Base-by-base conservation (phyloP, 108 stramenopile genomes). In the Cyclostephanos invisitatus region DNA sequence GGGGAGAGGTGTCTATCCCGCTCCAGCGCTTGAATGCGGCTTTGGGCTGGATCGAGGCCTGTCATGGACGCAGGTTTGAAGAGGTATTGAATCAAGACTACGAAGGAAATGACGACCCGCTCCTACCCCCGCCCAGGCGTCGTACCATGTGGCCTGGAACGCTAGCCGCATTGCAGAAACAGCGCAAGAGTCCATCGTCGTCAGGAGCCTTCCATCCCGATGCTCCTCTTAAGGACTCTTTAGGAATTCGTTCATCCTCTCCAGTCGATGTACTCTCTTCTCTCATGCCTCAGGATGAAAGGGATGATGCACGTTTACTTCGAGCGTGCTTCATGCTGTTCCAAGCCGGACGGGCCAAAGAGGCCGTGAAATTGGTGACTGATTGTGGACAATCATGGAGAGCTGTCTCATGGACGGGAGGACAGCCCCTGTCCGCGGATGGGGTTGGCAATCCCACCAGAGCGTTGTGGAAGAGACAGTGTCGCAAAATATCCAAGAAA, bases 341-440 rank as follows among this genome's bases (percentile, higher is more conserved):
- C 64, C 73, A 89, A 35, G 74, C 89, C 10, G 92, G 92, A 17
- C 72, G 78, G 24, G 20, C 74, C 8, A 64, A 79, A 12, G 78
- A 88, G 35, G 90, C 90, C 9, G 47, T 70, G 24, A 65, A 80
- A 17, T 61, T 94, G n/a, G 75, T 64, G 20, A 70, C 75, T 9
- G 67, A 81, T 14, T 74, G 77, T 27, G 90, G 90, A 56, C 85
- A 88, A 64, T 77, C 89, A 0, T 90, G 89, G 89, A 72, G 86
- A 67, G 86, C 89, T 14, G 85, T 81, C 8, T 67, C 70, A 9
- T 91, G 85, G 89, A 55, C 64, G 12, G 92, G 92, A 20, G 84
- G 89, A 7, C 55, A 83, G 38, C 86, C 90, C 0, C 25, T 74
- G 21, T 57, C 64, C 20, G 51, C 29, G 2, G 64, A 60, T 60